Base-by-base conservation (phyloP, 23 red algal genomes). In the Cyanidiococcus yangmingshanensis region DNA sequence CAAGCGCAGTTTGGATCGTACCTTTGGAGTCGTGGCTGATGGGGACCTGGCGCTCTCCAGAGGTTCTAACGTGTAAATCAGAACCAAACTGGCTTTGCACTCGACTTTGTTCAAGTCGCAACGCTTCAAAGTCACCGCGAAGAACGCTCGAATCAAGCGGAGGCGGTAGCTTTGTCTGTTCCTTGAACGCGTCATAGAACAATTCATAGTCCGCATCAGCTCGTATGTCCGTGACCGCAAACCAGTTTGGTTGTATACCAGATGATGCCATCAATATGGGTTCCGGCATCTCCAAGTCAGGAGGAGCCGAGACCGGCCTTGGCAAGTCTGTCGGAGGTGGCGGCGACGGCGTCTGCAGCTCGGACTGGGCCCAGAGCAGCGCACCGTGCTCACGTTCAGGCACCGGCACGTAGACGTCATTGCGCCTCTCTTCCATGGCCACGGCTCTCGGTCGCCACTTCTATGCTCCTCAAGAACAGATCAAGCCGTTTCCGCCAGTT, bases 111-210 rank as follows among this genome's bases (percentile, higher is more conserved):
- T 57, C 50, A 15, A n/a, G 16, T 29, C 7, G n/a, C n/a, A 71
- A 7, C 63, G 63, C 27, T 71, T 30, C 12, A 71, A 71, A 71
- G n/a, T 71, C 63, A 12, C 63, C 63, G n/a, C 63, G 63, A 12
- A 71, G 27, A 29, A 71, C 32, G n/a, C n/a, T 32, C 63, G 75
- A 45, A n/a, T 77, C 75, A 18, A 77, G 25, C 75, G 88, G 82
- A 21, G 88, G 82, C 0, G 88, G 81, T 29, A 90, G 81, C 35
- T 90, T 90, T 50, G 75, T 76, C n/a, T 83, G 75, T 29, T 77
- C 87, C 12, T 76, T 80, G 50, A 84, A 84, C 18, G 83, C 80
- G 54, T 90, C 76, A 37, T 90, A 90, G 50, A 90, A 90, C 33
- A 77, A 68, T 79, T 85, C 82, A 74, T 85, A 90, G 68, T 85